Base-by-base conservation (phyloP, 768 basidiomycete species). In the Tulasnella sp. region DNA sequence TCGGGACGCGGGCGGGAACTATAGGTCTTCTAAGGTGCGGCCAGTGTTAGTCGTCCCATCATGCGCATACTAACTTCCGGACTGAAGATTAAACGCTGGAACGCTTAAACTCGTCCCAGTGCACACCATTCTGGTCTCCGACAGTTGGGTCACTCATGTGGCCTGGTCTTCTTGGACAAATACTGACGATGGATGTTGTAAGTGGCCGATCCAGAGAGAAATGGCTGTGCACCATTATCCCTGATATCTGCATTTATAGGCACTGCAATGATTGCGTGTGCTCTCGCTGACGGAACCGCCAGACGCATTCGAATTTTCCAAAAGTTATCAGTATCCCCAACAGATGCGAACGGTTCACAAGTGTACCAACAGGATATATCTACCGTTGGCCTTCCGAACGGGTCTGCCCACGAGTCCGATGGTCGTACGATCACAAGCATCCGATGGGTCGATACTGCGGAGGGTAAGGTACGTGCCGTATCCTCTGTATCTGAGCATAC, bases 1-100 rank as follows among this genome's bases (percentile, higher is more conserved):
- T 62, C 1, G 62, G 62, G 4, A 63, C 23, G n/a, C 32, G 62
- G n/a, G 38, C 27, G 7, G 62, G 62, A 24, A 27, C 21, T 2
- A 50, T 63, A 3, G 34, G 29, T 9, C 41, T 63, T 29, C 17
- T 63, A 11, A 42, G 61, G 62, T 63, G 10, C 5, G 61, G 26
- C 3, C 3, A 56, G 4, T 42, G 15, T 53, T 13, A 3, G 15
- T 13, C 4, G 27, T 53, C 38, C 23, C 11, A 17, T 23, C 5
- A 15, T 4, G n/a, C n/a, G 4, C 2, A 11, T 11, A 15, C 34
- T 53, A 11, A 53, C 38, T 10, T n/a, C 9, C 8, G 51, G 21
- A 30, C 41, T 24, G 7, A 3, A 53, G 51, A 21, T 10, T 32
- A 11, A 23, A 30, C 4, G 2, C 32, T 41, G 32, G 38, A 24